Percentiles rank a stretch among this genome's conserved stretches.
These are phyloP conservation scores for Plantago coronopus DNA, from an alignment of 305 asterid species.

Conservation along the genomic window DNA sequence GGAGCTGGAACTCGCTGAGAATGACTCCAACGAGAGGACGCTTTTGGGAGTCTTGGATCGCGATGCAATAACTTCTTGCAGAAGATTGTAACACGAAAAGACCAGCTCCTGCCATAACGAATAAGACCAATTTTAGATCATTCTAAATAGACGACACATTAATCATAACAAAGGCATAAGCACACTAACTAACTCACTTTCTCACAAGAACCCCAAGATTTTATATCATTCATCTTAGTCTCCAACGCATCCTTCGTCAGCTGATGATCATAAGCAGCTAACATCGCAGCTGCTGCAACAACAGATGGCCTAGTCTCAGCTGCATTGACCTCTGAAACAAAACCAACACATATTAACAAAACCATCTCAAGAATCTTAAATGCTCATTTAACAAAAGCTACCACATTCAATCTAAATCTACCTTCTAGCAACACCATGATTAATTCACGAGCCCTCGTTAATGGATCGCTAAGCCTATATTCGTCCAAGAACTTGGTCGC, in stretches of 20 bases:
- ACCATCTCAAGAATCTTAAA: slow-evolving; percentile 1
- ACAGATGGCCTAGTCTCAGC: slow-evolving; percentile 37
- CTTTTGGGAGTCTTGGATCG: slow-evolving; percentile 27
- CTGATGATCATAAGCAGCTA: slow-evolving; percentile 38
- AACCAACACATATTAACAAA: not conserved
- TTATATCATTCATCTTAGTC: slow-evolving; percentile 29
- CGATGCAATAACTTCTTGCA: slow-evolving; percentile 24
- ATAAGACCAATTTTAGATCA: not conserved
- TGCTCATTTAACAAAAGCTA: slow-evolving; percentile 6
- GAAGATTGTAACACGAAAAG: slow-evolving; percentile 33
- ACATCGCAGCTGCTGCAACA: slow-evolving; percentile 48
- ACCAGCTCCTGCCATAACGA: slow-evolving; percentile 34
- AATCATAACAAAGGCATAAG: slow-evolving; percentile 11
- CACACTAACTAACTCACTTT: slow-evolving; percentile 36
- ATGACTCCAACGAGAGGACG: slow-evolving; percentile 17
- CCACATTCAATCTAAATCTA: slow-evolving; percentile 5
- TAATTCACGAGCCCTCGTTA: slow-evolving; percentile 33
- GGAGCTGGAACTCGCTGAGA: slow-evolving; percentile 18
- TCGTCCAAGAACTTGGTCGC: slow-evolving; percentile 30
- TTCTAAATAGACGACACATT: not conserved
- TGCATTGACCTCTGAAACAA: slow-evolving; percentile 35
- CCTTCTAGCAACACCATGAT: slow-evolving; percentile 38
- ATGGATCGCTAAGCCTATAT: slow-evolving; percentile 18
- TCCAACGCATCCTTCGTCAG: slow-evolving; percentile 27
- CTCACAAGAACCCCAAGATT: slow-evolving; percentile 36